These are phyloP conservation scores for Gastrodia elata DNA, from an alignment of 106 monocot genomes.

Conservation along the genomic window DNA sequence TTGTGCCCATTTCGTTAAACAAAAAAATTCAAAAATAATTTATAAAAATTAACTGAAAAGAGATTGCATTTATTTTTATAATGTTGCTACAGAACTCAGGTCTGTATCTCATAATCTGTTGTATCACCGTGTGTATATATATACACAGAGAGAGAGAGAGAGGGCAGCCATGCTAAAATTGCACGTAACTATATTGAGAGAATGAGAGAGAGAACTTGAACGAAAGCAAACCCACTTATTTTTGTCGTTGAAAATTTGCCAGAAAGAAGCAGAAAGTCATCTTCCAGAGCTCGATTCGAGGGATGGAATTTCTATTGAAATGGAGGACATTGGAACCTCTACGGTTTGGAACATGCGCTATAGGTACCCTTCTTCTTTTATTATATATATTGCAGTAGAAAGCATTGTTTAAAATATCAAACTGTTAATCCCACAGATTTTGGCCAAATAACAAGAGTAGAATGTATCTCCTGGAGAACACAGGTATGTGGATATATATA, in stretches of 20 bases:
- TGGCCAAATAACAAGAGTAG: conserved; percentile 99
- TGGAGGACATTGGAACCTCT: conserved; percentile 90
- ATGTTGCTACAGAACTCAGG: too few relatives aligned
- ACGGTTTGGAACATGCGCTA: conserved; percentile 92
- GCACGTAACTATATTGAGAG: too few relatives aligned
- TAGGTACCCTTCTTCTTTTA: conserved; percentile 29
- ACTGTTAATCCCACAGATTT: conserved; percentile 30
- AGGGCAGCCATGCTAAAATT: too few relatives aligned
- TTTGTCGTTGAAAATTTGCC: not conserved
- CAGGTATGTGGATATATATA: conserved; percentile 28
- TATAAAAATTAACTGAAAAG: too few relatives aligned
- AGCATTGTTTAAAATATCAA: not conserved
- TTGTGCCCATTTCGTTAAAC: too few relatives aligned
- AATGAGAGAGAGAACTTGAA: too few relatives aligned
- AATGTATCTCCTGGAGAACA: conserved; percentile 95
- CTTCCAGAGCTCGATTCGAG: conserved; percentile 77
- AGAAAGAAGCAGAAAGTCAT: conserved; percentile 96
- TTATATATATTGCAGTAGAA: not conserved
- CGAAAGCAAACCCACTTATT: too few relatives aligned
- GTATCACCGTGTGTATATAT: too few relatives aligned
- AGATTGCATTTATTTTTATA: too few relatives aligned
- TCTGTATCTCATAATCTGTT: too few relatives aligned
- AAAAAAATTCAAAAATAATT: too few relatives aligned
- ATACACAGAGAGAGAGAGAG: too few relatives aligned
- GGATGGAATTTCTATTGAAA: conserved; percentile 79